phyloP scores from a whole-genome alignment of 2,329 filamentous ascomycete species.

The Hawksworthiomyces lignivorus region DNA sequence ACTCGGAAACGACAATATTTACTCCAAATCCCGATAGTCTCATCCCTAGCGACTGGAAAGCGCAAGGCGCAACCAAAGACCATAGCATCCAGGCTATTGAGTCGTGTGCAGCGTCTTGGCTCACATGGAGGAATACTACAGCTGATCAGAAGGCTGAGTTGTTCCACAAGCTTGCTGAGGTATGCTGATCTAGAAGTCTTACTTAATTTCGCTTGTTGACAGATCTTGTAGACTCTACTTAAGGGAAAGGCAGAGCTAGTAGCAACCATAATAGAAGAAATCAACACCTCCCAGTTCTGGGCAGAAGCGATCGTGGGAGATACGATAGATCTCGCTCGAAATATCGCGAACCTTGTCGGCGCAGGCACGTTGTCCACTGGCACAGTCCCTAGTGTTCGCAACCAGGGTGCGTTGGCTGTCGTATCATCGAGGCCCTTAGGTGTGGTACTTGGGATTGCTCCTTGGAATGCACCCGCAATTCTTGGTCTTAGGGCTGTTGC shows the following conservation, averaged over 20 bases:
- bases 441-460: constrained; percentile 1
- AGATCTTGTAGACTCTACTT: not conserved
- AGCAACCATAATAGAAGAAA: not conserved
- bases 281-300: not conserved
- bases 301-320: not conserved
- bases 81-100: not conserved
- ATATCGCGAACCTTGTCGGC: not conserved
- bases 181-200: too few species aligned
- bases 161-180: not conserved
- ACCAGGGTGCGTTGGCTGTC: not conserved
- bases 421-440: not conserved
- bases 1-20: not conserved
- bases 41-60: not conserved
- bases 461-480: constrained; percentile 1
- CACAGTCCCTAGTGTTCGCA: not conserved
- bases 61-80: not conserved
- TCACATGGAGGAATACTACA: not conserved
- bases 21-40: not conserved
- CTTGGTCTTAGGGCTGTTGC: not conserved
- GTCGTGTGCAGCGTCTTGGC: not conserved
- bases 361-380: not conserved
- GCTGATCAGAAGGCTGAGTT: not conserved
- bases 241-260: not conserved
- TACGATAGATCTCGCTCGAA: not conserved
- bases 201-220: not conserved